A percentile compares a stretch with the other conserved stretches of the same genome.
Evolutionary conservation across 306 rosid genomes (phyloP).

Genomic region (Citrullus colocynthis): DNA sequence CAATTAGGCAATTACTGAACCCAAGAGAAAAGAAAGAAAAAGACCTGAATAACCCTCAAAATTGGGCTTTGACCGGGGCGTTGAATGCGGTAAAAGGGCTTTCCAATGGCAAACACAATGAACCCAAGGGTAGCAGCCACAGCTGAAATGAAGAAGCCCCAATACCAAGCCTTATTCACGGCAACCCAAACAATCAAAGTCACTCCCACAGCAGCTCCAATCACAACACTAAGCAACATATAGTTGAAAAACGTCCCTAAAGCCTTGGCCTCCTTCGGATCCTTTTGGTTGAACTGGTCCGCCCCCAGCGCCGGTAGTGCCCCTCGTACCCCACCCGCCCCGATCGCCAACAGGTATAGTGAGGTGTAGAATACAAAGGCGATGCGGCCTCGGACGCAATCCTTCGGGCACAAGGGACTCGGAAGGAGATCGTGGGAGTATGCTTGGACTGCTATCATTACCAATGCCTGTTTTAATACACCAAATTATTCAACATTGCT

Average conservation of each 20-base stretch:
- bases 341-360: conserved; percentile 44
- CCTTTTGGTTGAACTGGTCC: conserved; percentile 52
- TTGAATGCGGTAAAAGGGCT: conserved; percentile 55
- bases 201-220: conserved; percentile 54
- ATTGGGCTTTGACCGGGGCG: conserved; percentile 48
- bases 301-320: conserved; percentile 70
- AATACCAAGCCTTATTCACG: conserved; percentile 40
- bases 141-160: conserved; percentile 59
- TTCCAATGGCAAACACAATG: conserved; percentile 45
- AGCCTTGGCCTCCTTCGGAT: conserved; percentile 45
- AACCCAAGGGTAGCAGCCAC: conserved; percentile 40
- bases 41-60: conserved; percentile 21
- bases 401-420: conserved; percentile 22
- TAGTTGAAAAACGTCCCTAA: conserved; percentile 61
- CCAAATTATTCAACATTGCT: no score
- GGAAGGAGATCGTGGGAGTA: conserved; percentile 42
- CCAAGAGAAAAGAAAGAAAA: no score
- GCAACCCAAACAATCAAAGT: conserved; percentile 58
- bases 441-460: conserved; percentile 6
- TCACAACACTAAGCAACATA: conserved; percentile 44
- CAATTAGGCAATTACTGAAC: no score
- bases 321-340: conserved; percentile 68
- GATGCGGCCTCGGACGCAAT: conserved; percentile 40
- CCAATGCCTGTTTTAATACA: background rate
- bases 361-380: conserved; percentile 45